Evolutionary conservation across 352 stramenopile species (phyloP), one percentile per base, ranked within the genome.

Genomic region (Phytophthora tentaculata): DNA sequence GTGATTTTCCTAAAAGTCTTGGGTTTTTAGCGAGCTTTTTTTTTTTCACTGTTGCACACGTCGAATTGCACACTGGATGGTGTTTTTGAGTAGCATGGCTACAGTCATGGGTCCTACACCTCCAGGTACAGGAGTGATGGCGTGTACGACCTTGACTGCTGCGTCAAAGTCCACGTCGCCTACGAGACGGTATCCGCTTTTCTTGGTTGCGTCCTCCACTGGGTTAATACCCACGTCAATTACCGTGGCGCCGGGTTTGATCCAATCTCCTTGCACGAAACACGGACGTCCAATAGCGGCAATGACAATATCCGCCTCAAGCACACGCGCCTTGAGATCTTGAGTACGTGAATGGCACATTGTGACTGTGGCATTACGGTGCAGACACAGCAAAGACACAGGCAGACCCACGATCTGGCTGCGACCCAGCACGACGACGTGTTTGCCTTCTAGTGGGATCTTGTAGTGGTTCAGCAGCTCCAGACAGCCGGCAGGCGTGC

Each of bases 171-270:
- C 84, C 19, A 99, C 97, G 78, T 99, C 98, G 8, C 98, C 98
- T 17, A 99, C 97, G 8, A 99, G 86, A 57, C 91, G 86, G 69
- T 99, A 99, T 0, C 84, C 84, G 16, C 71, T 74, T 29, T 86
- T 88, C 71, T 90, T 92, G 19, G 51, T 80, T 3, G 79, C 58
- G 56, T 96, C 86, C 45, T 98, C 90, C 5, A 99, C 86, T 20
- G 88, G 88, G 76, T 99, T 99, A 62, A 99, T 99, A 19, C 98
- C 98, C 3, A 99, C 97, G 82, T 99, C 98, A 61, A 99, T 97
- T 0, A 99, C 98, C 5, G 98, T 94, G 16, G 94, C 94, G 22
- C 97, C 97, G 0, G 89, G 82, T 77, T 99, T 99, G 59, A 99
- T 80, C 98, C 98, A 99, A 43, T 96, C 83, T 28, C 83, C 89